These are phyloP conservation scores for Aureobasidium pullulans DNA, from an alignment of 2,329 filamentous ascomycete species.

Conservation along the genomic window DNA sequence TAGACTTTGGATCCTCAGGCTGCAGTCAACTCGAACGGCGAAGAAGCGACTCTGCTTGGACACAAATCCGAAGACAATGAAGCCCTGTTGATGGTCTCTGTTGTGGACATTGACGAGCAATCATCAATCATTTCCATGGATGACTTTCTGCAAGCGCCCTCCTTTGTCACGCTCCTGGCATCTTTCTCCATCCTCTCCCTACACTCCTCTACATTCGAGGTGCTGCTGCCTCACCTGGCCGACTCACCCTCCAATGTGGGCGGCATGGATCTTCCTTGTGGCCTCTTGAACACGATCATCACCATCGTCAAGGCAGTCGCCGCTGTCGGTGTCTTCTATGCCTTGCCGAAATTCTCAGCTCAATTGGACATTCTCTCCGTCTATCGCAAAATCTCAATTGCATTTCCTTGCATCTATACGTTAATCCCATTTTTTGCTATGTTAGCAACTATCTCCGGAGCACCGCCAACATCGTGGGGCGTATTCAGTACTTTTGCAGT, in stretches of 20 bases:
- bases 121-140: conserved; percentile 36
- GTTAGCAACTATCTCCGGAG: conserved; percentile 21
- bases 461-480: conserved; percentile 10
- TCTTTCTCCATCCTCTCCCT: conserved; percentile 49
- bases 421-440: conserved; percentile 33
- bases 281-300: conserved; percentile 36
- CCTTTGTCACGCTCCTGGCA: conserved; percentile 38
- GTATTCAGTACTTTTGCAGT: conserved; percentile 29
- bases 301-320: conserved; percentile 36
- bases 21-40: conserved; percentile 31
- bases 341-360: conserved; percentile 31
- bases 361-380: conserved; percentile 35
- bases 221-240: conserved; percentile 40
- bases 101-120: conserved; percentile 20
- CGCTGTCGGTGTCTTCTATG: conserved; percentile 31
- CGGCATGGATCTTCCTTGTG: conserved; percentile 41
- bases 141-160: conserved; percentile 40
- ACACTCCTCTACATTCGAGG: conserved; percentile 47
- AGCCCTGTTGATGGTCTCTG: background rate
- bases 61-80: conserved; percentile 17
- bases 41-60: conserved; percentile 41
- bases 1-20: background rate
- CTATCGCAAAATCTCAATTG: conserved; percentile 34
- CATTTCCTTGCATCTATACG: conserved; percentile 35
- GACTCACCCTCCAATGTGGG: conserved; percentile 38